These are phyloP conservation scores for Hygrophorus pudorinus DNA, from an alignment of 768 basidiomycete species.

Conservation along the genomic window DNA sequence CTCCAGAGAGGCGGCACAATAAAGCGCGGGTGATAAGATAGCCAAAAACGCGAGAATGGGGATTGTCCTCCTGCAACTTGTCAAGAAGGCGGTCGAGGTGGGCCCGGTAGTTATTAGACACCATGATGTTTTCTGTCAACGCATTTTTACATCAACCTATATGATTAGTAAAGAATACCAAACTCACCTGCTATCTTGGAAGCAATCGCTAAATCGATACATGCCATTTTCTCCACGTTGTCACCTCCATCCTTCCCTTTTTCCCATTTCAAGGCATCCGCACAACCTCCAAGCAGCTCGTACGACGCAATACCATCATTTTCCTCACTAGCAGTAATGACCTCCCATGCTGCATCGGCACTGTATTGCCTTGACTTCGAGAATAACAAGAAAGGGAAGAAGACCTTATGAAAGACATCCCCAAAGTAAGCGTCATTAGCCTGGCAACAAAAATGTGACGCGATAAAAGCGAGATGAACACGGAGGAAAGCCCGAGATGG, in stretches of 20 bases:
- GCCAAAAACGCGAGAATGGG: slow-evolving; percentile 46
- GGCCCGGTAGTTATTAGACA: slow-evolving; percentile 31
- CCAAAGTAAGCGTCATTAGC: slow-evolving; percentile 17
- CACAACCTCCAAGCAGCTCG: slow-evolving; percentile 50
- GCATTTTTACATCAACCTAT: background rate
- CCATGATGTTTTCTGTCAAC: slow-evolving; percentile 51
- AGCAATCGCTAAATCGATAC: slow-evolving; percentile 44
- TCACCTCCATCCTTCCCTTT: slow-evolving; percentile 23
- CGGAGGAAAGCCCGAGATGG: slow-evolving; percentile 43
- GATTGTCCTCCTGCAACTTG: slow-evolving; percentile 38
- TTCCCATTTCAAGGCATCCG: slow-evolving; percentile 28
- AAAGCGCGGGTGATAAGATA: slow-evolving; percentile 58
- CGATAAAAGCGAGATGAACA: slow-evolving; percentile 49
- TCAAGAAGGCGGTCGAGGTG: slow-evolving; percentile 41
- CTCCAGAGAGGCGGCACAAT: slow-evolving; percentile 43
- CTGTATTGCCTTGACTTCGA: slow-evolving; percentile 65
- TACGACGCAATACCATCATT: slow-evolving; percentile 12
- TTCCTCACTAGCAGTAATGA: slow-evolving; percentile 25
- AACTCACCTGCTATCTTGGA: slow-evolving; percentile 55
- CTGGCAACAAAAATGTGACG: slow-evolving; percentile 29
- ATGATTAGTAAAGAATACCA: slow-evolving; percentile 1
- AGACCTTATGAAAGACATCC: slow-evolving; percentile 35
- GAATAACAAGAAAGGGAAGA: slow-evolving; percentile 70
- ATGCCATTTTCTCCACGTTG: slow-evolving; percentile 33
- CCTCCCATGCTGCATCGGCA: slow-evolving; percentile 60